A percentile compares a stretch with the other conserved stretches of the same genome.
These are phyloP conservation scores for Kwoniella heveanensis DNA, from an alignment of 768 basidiomycete species.

Conservation along the genomic window DNA sequence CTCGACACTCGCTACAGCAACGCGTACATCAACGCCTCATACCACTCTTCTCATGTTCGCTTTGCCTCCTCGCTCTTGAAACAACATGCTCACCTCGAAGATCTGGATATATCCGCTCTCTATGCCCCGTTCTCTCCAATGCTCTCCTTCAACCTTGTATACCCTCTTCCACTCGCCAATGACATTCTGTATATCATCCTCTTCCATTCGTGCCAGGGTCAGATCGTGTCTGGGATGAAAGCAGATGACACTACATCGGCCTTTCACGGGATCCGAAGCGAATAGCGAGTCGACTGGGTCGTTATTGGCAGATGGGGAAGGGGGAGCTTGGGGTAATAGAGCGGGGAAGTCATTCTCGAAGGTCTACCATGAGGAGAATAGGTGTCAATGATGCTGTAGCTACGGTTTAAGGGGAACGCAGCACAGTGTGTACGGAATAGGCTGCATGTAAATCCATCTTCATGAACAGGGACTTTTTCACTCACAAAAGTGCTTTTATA, in stretches of 20 bases:
- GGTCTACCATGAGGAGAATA: no score
- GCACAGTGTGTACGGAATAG: no score
- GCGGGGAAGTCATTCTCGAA: constrained; percentile 87
- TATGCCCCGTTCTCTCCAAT: constrained; percentile 30
- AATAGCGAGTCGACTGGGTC: constrained; percentile 57
- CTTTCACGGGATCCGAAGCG: constrained; percentile 67
- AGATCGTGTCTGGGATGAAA: constrained; percentile 86
- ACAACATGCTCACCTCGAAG: constrained; percentile 67
- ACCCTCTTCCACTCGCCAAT: constrained; percentile 74
- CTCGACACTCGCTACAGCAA: neutral
- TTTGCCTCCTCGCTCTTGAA: no score
- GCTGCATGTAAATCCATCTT: no score
- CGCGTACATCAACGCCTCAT: neutral
- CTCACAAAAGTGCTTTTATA: constrained; percentile 67
- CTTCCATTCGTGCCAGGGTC: constrained; percentile 69
- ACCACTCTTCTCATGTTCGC: no score
- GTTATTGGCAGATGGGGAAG: constrained; percentile 57
- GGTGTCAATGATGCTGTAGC: no score
- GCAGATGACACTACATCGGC: constrained; percentile 80
- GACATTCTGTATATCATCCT: constrained; percentile 65
- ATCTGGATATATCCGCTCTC: constrained; percentile 79
- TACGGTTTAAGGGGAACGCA: no score
- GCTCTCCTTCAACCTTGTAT: constrained; percentile 63
- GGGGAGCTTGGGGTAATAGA: constrained; percentile 62
- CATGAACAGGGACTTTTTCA: neutral